phyloP scores from a whole-genome alignment of 2,329 filamentous ascomycete species.

The Botryosphaeria dothidea region DNA sequence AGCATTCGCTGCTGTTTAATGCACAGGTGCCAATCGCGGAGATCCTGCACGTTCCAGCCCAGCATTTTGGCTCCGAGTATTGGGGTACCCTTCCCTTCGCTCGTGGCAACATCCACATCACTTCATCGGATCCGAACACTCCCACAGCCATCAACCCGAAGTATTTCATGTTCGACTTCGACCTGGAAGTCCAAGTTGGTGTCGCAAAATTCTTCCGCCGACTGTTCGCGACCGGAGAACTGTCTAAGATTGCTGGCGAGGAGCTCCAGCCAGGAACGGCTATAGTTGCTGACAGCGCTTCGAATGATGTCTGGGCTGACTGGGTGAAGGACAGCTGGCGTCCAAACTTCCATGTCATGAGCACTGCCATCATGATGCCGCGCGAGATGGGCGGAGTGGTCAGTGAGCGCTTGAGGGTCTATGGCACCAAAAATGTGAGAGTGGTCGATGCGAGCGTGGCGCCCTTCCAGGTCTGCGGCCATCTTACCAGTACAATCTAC shows the following conservation, averaged over 20 bases:
- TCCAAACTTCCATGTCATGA: constrained; percentile 34
- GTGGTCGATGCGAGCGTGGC: constrained; percentile 35
- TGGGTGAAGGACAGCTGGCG: constrained; percentile 23
- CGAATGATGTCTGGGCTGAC: constrained; percentile 25
- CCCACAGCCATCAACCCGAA: constrained; percentile 46
- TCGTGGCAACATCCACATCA: constrained; percentile 46
- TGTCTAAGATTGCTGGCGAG: constrained; percentile 29
- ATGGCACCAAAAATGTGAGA: constrained; percentile 33
- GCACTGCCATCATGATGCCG: constrained; percentile 36
- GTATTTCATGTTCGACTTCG: constrained; percentile 47
- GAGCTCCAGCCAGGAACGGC: constrained; percentile 22
- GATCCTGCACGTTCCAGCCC: constrained; percentile 2
- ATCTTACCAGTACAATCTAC: constrained; percentile 33
- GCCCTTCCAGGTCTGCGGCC: constrained; percentile 33
- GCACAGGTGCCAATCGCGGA: constrained; percentile 38
- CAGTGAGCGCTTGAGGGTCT: constrained; percentile 28
- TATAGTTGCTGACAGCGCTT: constrained; percentile 22
- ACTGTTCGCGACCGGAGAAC: constrained; percentile 32
- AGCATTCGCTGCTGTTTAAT: constrained; percentile 41
- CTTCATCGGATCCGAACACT: constrained; percentile 35
- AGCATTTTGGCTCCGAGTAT: not conserved
- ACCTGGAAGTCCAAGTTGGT: constrained; percentile 39
- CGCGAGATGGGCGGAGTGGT: constrained; percentile 34
- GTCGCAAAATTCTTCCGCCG: constrained; percentile 36
- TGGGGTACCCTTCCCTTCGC: constrained; percentile 14